A percentile compares a stretch with the other conserved stretches of the same genome.
These are phyloP conservation scores for Diaporthe citriasiana DNA, from an alignment of 2,329 filamentous ascomycete genomes.

Conservation along the genomic window DNA sequence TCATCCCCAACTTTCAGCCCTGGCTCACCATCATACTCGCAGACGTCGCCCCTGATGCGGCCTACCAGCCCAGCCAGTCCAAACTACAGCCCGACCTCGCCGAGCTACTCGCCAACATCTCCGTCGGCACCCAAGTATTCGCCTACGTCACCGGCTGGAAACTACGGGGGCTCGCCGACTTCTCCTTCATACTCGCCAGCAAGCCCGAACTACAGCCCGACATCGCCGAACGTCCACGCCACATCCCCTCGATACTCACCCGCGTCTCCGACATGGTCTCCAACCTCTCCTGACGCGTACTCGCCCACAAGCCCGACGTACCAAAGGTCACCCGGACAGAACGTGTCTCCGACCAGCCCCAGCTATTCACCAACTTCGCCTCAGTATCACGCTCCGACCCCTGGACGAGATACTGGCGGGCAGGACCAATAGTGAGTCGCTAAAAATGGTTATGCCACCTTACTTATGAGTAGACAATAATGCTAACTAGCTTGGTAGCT, in stretches of 20 bases:
- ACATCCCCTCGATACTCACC: constrained; percentile 76
- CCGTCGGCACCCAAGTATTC: constrained; percentile 72
- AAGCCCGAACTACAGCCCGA: constrained; percentile 80
- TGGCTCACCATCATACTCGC: constrained; percentile 74
- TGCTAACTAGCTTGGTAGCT: constrained; percentile 47
- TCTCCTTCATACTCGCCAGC: constrained; percentile 81
- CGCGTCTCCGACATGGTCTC: constrained; percentile 83
- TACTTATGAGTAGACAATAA: not conserved
- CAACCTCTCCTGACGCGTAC: constrained; percentile 77
- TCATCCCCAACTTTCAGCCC: constrained; percentile 73
- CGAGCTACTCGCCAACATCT: constrained; percentile 74
- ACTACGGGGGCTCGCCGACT: constrained; percentile 75
- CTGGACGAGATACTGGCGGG: constrained; percentile 56
- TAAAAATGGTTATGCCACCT: constrained; percentile 22
- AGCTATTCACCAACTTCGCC: constrained; percentile 78
- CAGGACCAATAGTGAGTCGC: constrained; percentile 58
- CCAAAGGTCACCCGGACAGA: constrained; percentile 67
- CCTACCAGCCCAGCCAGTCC: constrained; percentile 69
- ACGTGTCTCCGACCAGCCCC: constrained; percentile 76
- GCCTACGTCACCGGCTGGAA: constrained; percentile 79
- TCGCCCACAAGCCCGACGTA: constrained; percentile 75
- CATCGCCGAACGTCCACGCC: constrained; percentile 69
- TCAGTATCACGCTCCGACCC: constrained; percentile 60
- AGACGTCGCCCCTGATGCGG: constrained; percentile 71
- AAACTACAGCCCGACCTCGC: constrained; percentile 76